Evolutionary conservation across 352 stramenopile species (phyloP), one percentile per base, ranked within the genome.

Genomic region (Paralagenidium karlingii): DNA sequence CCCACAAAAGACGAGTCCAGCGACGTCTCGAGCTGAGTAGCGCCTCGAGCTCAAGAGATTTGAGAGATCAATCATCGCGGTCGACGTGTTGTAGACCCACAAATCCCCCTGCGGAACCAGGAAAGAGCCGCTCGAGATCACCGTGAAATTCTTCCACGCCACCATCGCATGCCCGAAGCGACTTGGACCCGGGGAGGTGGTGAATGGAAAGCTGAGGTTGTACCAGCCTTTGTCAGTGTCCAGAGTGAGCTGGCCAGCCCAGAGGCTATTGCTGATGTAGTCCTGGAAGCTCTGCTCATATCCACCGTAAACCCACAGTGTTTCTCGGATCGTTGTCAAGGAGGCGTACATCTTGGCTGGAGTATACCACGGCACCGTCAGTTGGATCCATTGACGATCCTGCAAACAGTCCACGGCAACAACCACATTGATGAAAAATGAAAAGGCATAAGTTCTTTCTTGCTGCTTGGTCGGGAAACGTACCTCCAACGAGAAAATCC

Each of bases 121-220:
- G 34, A 83, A 86, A 58, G 64, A 82, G 29, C 73, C 73, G 16
- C 73, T 69, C 24, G 82, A 57, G 42, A 86, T 54, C 1, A 86
- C 47, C 65, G 83, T 81, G 34, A 59, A 53, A 38, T 53, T 50
- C 16, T 41, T 41, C 73, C 73, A 86, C 15, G 68, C 46, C 1
- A 52, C 51, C 1, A 69, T 69, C 0, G 57, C 50, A 36, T 86
- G 73, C 28, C 79, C 82, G 48, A 83, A 86, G 1, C 73, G 67
- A n/a, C n/a, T n/a, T n/a, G n/a, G n/a, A n/a, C n/a, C n/a, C n/a
- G n/a, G n/a, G n/a, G n/a, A n/a, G n/a, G n/a, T 40, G 83, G 34
- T 12, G 65, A 46, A 16, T 68, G 73, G 13, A 46, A 22, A 22
- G 30, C 30, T 3, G 16, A 3, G 7, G 19, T 36, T 7, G 22